Evolutionary conservation across 108 stramenopile species (phyloP).

Genomic region (Nannochloropsis granulata): DNA sequence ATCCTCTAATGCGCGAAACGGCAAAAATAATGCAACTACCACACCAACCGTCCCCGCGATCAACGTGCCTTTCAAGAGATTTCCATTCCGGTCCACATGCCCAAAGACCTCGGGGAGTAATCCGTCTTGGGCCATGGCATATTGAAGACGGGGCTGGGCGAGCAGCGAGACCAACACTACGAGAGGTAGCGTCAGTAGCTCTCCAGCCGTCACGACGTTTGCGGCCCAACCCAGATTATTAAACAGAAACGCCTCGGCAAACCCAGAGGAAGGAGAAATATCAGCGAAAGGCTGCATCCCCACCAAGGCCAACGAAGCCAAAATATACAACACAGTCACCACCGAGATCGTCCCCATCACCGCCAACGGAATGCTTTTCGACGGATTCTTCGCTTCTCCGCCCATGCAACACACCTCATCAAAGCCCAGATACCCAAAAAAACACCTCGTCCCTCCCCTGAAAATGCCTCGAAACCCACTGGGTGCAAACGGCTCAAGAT

Average conservation of each 20-base stretch:
- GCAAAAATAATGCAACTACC: constrained; percentile 60
- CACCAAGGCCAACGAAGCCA: constrained; percentile 56
- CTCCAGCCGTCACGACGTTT: constrained; percentile 41
- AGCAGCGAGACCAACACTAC: constrained; percentile 71
- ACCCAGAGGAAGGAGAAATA: constrained; percentile 55
- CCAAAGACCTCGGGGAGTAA: constrained; percentile 59
- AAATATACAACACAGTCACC: constrained; percentile 53
- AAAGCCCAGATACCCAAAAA: constrained; percentile 83
- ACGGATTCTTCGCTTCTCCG: constrained; percentile 61
- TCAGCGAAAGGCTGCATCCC: constrained; percentile 61
- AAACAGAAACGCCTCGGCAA: constrained; percentile 54
- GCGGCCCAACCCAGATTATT: constrained; percentile 44
- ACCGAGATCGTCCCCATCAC: constrained; percentile 52
- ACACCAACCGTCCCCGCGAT: constrained; percentile 56
- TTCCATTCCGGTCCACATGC: constrained; percentile 46
- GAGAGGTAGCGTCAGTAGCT: constrained; percentile 67
- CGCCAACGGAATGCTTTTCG: constrained; percentile 52
- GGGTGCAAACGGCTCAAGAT: constrained; percentile 47
- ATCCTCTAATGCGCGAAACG: constrained; percentile 58
- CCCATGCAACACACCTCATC: constrained; percentile 73
- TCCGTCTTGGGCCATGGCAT: constrained; percentile 67
- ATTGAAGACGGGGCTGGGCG: constrained; percentile 70
- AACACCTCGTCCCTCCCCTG: constrained; percentile 55
- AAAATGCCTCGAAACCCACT: constrained; percentile 41
- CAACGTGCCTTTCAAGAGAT: constrained; percentile 49